phyloP scores from a whole-genome alignment of 2,329 filamentous ascomycete genomes.

The Pseudonectria buxi region DNA sequence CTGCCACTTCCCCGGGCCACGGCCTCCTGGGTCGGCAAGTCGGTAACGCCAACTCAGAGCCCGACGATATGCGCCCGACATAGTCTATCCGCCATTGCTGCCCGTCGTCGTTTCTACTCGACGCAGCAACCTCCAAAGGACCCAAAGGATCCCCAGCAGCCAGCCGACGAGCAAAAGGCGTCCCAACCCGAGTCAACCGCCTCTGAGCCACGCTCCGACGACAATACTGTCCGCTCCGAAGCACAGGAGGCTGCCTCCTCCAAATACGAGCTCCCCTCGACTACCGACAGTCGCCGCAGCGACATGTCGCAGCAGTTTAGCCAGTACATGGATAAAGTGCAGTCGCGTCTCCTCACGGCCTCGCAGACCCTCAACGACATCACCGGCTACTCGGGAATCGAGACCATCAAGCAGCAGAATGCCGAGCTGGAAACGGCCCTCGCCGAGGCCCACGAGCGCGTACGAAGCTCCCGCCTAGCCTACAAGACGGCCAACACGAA shows the following conservation, averaged over 20 bases:
- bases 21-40: slow-evolving; percentile 8
- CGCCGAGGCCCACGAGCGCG: slow-evolving; percentile 51
- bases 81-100: slow-evolving; percentile 15
- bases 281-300: slow-evolving; percentile 27
- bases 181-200: slow-evolving; percentile 12
- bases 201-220: slow-evolving; percentile 12
- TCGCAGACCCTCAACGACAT: slow-evolving; percentile 87
- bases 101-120: slow-evolving; percentile 20
- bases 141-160: no score
- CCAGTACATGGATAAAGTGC: slow-evolving; percentile 76
- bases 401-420: slow-evolving; percentile 75
- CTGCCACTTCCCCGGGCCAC: slow-evolving; percentile 17
- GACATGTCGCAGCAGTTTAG: slow-evolving; percentile 29
- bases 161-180: slow-evolving; percentile 1
- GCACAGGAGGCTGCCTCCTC: slow-evolving; percentile 4
- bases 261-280: slow-evolving; percentile 24
- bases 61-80: slow-evolving; percentile 16
- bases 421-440: slow-evolving; percentile 56
- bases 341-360: slow-evolving; percentile 76
- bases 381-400: slow-evolving; percentile 90
- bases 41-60: slow-evolving; percentile 9
- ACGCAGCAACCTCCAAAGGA: slow-evolving; percentile 18
- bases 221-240: slow-evolving; percentile 5
- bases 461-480: slow-evolving; percentile 63
- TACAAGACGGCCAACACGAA: slow-evolving; percentile 81